Conservation (phyloP, 805 yeast species). For the Suhomyces xylopsoci region DNA sequence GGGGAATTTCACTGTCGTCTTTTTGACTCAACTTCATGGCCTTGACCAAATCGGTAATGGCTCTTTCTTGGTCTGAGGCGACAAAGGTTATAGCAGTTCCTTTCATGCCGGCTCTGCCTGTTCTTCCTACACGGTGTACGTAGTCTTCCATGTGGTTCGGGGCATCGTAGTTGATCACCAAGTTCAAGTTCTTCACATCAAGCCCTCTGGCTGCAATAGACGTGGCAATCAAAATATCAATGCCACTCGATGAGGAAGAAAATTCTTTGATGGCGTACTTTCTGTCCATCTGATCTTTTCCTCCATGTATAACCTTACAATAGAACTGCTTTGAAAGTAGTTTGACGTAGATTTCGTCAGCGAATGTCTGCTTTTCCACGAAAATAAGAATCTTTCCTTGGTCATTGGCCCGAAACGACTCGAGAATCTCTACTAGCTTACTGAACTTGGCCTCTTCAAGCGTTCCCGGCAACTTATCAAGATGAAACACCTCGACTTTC, state of each 20-base stretch:
- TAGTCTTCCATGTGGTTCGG: constrained; percentile 93
- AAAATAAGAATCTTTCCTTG: constrained; percentile 67
- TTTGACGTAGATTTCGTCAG: constrained; percentile 65
- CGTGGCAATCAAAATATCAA: constrained; percentile 77
- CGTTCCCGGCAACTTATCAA: constrained; percentile 17
- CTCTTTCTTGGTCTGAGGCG: constrained; percentile 55
- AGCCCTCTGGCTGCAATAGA: constrained; percentile 94
- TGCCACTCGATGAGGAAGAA: constrained; percentile 46
- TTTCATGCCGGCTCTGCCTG: constrained; percentile 83
- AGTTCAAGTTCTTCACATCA: constrained; percentile 80
- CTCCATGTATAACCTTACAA: constrained; percentile 82
- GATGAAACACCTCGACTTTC: constrained; percentile 57
- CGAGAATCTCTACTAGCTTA: constrained; percentile 54
- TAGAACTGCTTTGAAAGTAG: constrained; percentile 52
- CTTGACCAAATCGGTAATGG: constrained; percentile 65
- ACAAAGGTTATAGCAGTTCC: constrained; percentile 69
- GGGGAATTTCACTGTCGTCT: constrained; percentile 45
- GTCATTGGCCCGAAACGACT: constrained; percentile 30
- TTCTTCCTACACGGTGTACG: constrained; percentile 93
- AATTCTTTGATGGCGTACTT: constrained; percentile 71
- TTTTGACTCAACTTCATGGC: constrained; percentile 60
- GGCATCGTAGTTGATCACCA: constrained; percentile 71
- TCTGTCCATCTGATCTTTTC: constrained; percentile 82
- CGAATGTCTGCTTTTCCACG: constrained; percentile 83
- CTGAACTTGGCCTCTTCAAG: constrained; percentile 47